Base-by-base conservation (phyloP, 495 filamentous ascomycete genomes). In the Darksidea phi region DNA sequence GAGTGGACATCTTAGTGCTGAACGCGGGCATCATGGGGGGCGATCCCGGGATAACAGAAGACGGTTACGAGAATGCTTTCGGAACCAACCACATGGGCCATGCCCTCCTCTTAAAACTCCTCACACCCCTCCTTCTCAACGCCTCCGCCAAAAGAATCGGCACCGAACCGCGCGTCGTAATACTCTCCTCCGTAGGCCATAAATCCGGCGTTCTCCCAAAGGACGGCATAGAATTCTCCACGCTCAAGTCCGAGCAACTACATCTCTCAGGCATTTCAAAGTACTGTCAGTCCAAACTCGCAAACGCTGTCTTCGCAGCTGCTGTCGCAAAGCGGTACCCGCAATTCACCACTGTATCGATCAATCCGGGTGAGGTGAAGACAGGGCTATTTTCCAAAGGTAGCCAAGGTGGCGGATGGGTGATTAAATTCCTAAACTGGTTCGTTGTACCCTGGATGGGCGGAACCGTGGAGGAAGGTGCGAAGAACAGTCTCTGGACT, bases 1-100 rank as follows among this genome's bases (percentile, higher is more conserved):
- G 43, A 8, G 34, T 63, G 10, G 60, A 63, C 17, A 43, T 58
- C 24, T 18, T 63, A 17, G 45, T 58, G 1, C 50, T 51, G 54
- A 63, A 63, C 54, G 60, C 60, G 2, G 60, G 53, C 11, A 36
- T 57, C 6, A 53, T 58, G 47, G 43, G 13, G 11, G 28, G 20
- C 13, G 21, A 32, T 17, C 46, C 37, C 18, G 20, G 48, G 4
- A 23, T 57, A 1, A 63, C 60, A 0, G 23, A 41, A 6, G 57
- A 75, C 23, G 77, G 79, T 1, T 68, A 79, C 54, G 85, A 87
- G 66, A 70, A 77, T 34, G 83, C 86, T 54, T 74, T 88, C 15
- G 83, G 75, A 7, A 77, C 60, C 18, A 63, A 63, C 43, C 54
- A 58, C 45, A 52, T 63, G 28, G 53, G 60, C 43, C 60, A 53